phyloP scores from a whole-genome alignment of 2,329 filamentous ascomycete species.

The Juglanconis juglandina region DNA sequence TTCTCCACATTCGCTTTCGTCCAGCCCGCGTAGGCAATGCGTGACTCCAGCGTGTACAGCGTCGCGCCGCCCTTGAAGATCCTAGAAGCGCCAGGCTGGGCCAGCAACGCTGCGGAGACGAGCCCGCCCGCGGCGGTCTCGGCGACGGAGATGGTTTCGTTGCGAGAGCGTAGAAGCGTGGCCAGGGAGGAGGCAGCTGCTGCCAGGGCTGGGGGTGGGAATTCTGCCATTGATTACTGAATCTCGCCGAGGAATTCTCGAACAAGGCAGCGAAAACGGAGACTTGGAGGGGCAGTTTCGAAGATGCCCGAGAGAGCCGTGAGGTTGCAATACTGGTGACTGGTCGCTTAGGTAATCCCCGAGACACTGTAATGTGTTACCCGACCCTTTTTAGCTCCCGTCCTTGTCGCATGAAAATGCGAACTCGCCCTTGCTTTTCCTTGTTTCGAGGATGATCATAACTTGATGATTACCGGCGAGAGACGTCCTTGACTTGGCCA shows the following conservation, averaged over 20 bases:
- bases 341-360: neutral
- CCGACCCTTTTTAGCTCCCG: conserved; percentile 1
- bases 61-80: conserved; percentile 63
- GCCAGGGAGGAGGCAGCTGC: conserved; percentile 43
- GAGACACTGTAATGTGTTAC: neutral
- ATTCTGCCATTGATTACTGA: conserved; percentile 5
- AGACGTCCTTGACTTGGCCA: neutral
- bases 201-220: conserved; percentile 12
- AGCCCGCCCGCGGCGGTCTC: conserved; percentile 64
- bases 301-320: neutral
- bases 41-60: conserved; percentile 56
- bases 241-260: too few relatives aligned
- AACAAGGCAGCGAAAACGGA: too few relatives aligned
- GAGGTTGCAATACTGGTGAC: neutral
- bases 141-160: conserved; percentile 57
- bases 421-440: neutral
- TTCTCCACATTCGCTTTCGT: conserved; percentile 46
- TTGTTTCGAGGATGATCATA: neutral
- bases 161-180: conserved; percentile 48
- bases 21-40: conserved; percentile 59
- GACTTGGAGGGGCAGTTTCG: neutral
- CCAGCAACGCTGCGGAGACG: conserved; percentile 56
- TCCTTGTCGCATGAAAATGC: neutral
- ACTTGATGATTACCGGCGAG: neutral
- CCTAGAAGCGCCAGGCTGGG: conserved; percentile 53